These are phyloP conservation scores for Selaginella tamariscina DNA, from an alignment of 75 land plant genomes.

Conservation along the genomic window DNA sequence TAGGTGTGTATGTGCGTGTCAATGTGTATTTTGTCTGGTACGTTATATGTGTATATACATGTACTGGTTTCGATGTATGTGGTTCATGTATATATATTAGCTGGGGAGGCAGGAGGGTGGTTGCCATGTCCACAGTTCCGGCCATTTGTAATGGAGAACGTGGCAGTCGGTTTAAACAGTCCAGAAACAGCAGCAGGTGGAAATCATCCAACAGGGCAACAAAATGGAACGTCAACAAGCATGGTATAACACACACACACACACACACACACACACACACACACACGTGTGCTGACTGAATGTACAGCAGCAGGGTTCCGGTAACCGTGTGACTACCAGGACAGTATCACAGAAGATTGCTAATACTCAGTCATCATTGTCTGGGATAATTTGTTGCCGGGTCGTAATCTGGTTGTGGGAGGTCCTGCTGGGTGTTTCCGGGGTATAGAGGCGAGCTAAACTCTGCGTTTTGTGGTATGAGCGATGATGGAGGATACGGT, in stretches of 20 bases:
- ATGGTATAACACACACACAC: no score
- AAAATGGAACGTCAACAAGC: background rate
- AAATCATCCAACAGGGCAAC: background rate
- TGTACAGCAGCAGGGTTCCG: no score
- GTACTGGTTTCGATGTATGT: no score
- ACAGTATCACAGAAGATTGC: no score
- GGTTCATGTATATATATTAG: no score
- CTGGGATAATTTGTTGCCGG: constrained; percentile 33
- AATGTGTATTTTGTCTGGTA: no score
- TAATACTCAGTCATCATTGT: no score
- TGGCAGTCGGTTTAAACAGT: constrained; percentile 73
- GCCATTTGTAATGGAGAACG: constrained; percentile 98
- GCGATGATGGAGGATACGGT: constrained; percentile 99
- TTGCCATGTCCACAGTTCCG: constrained; percentile 97
- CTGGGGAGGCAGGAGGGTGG: constrained; percentile 72
- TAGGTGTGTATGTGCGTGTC: no score
- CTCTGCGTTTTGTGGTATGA: constrained; percentile 86
- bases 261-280: no score
- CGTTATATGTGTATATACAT: no score
- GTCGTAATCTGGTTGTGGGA: constrained; percentile 42
- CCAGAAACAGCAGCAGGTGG: constrained; percentile 27
- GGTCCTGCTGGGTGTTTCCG: constrained; percentile 36
- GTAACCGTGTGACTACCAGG: no score
- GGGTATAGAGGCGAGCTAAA: constrained; percentile 56
- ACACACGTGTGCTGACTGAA: no score